phyloP scores from a whole-genome alignment of 2,329 filamentous ascomycete species.

The Claviceps digitariae region DNA sequence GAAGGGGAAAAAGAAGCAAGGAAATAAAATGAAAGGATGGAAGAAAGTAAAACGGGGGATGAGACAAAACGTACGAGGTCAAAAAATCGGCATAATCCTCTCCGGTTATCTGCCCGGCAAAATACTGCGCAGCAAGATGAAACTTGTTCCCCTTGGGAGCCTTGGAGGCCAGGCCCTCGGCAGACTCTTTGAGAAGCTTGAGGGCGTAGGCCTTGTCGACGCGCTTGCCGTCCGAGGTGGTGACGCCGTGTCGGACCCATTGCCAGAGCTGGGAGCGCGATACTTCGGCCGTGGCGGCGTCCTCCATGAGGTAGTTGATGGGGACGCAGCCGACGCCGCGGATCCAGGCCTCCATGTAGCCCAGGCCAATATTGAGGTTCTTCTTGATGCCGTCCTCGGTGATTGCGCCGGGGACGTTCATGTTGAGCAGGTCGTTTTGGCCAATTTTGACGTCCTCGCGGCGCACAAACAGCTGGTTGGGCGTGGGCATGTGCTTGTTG shows the following conservation, averaged over 20 bases:
- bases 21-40: neutral
- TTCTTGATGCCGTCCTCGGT: constrained; percentile 93
- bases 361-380: constrained; percentile 92
- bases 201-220: constrained; percentile 89
- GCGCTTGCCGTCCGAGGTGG: constrained; percentile 76
- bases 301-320: constrained; percentile 96
- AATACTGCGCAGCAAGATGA: constrained; percentile 82
- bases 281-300: constrained; percentile 93
- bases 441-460: constrained; percentile 80
- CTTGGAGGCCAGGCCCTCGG: constrained; percentile 59
- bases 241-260: constrained; percentile 64
- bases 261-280: constrained; percentile 93
- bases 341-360: constrained; percentile 98
- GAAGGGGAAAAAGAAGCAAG: neutral
- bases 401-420: constrained; percentile 86
- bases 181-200: constrained; percentile 73
- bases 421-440: constrained; percentile 87
- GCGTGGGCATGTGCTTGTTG: constrained; percentile 97
- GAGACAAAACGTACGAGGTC: constrained; percentile 48
- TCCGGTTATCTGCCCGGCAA: constrained; percentile 81
- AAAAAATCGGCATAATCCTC: constrained; percentile 97
- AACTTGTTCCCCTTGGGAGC: constrained; percentile 84
- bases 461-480: constrained; percentile 87
- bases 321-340: constrained; percentile 90
- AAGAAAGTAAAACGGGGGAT: neutral